These are phyloP conservation scores for Zarea fungicola DNA, from an alignment of 2,329 filamentous ascomycete species.

Conservation along the genomic window DNA sequence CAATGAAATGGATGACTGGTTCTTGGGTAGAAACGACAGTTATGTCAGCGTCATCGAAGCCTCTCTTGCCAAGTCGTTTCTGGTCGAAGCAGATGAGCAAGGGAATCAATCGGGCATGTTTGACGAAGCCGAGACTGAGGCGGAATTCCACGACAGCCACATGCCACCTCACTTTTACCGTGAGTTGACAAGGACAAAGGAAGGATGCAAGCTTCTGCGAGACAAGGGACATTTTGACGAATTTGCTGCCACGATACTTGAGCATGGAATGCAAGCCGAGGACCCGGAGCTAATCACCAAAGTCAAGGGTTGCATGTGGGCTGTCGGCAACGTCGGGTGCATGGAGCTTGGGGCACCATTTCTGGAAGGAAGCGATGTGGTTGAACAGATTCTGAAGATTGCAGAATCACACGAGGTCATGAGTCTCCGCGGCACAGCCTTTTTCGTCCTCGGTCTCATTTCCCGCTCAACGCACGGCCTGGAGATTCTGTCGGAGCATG, in stretches of 20 bases:
- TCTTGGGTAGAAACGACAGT: constrained; percentile 91
- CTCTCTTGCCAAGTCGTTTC: constrained; percentile 81
- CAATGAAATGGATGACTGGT: constrained; percentile 99
- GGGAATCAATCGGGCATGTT: constrained; percentile 54
- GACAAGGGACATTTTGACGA: constrained; percentile 96
- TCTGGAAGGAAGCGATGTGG: constrained; percentile 82
- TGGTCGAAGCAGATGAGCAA: constrained; percentile 57
- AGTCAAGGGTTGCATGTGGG: constrained; percentile 96
- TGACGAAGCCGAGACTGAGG: constrained; percentile 52
- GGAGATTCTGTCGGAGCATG: constrained; percentile 81
- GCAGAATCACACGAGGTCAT: constrained; percentile 84
- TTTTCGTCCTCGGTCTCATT: constrained; percentile 90
- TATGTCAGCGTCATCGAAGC: constrained; percentile 94
- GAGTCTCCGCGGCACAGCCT: constrained; percentile 90
- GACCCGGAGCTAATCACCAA: constrained; percentile 84
- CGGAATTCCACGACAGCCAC: constrained; percentile 55
- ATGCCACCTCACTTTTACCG: constrained; percentile 98
- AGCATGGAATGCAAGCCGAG: constrained; percentile 78
- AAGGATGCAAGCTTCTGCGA: constrained; percentile 83
- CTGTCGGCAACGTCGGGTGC: constrained; percentile 93
- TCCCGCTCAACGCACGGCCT: constrained; percentile 88
- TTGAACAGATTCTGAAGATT: constrained; percentile 80
- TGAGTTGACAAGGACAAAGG: constrained; percentile 84
- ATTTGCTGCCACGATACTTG: constrained; percentile 81
- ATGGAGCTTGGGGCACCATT: constrained; percentile 97